Percentiles rank a stretch among this genome's conserved stretches.
phyloP scores from a whole-genome alignment of 2,329 filamentous ascomycete genomes.

The Colletotrichum sp. region DNA sequence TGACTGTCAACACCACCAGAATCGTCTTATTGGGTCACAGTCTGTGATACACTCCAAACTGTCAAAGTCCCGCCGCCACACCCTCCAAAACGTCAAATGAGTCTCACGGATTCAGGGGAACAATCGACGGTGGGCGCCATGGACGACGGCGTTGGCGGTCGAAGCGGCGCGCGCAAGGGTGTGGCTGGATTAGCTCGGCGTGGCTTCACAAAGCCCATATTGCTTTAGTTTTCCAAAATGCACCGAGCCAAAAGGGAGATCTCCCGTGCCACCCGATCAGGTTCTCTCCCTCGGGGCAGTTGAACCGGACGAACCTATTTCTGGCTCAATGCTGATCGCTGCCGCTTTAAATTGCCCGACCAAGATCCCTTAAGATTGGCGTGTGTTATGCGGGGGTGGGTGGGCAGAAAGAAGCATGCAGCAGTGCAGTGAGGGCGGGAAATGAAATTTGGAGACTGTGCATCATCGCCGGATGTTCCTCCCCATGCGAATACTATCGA shows the following conservation, averaged over 20 bases:
- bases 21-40: background rate
- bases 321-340: conserved; percentile 16
- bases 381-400: background rate
- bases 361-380: background rate
- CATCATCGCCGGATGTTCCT: background rate
- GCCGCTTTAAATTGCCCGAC: conserved; percentile 11
- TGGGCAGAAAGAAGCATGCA: background rate
- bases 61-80: background rate
- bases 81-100: background rate
- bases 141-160: background rate
- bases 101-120: background rate
- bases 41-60: background rate
- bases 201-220: background rate
- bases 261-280: conserved; percentile 3
- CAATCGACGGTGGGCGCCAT: background rate
- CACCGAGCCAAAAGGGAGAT: background rate
- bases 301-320: conserved; percentile 11
- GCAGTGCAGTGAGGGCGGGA: background rate
- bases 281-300: background rate
- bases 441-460: background rate
- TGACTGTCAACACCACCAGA: background rate
- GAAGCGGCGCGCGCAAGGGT: background rate
- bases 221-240: background rate
- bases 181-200: background rate
- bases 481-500: background rate